Evolutionary conservation across 345 rosid genomes (phyloP).

Genomic region (Acer campestre): DNA sequence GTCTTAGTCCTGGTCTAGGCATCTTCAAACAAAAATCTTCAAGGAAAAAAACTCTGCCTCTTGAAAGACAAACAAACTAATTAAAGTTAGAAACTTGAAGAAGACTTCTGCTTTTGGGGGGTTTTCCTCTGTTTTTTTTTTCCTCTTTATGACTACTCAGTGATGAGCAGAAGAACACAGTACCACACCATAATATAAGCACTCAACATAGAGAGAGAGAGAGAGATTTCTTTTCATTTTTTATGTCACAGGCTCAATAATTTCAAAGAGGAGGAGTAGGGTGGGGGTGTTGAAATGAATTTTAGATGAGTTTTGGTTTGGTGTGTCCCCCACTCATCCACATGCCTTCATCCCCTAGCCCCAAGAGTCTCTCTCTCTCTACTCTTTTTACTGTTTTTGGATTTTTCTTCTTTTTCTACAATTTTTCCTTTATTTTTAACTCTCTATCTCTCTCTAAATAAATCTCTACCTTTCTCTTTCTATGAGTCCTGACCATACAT

Average conservation of each 20-base stretch:
- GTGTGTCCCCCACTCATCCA: conserved; percentile 73
- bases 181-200: conserved; percentile 12
- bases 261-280: conserved; percentile 22
- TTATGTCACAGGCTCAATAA: conserved; percentile 43
- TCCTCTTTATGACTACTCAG: conserved; percentile 10
- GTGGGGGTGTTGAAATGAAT: background rate
- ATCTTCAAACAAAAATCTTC: conserved; percentile 33
- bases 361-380: conserved; percentile 44
- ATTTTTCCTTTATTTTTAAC: background rate
- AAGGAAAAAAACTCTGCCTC: conserved; percentile 17
- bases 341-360: conserved; percentile 64
- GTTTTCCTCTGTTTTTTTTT: background rate
- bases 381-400: conserved; percentile 7
- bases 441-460: background rate
- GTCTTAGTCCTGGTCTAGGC: conserved; percentile 79
- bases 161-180: conserved; percentile 15
- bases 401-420: background rate
- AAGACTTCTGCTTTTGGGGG: conserved; percentile 27
- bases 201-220: conserved; percentile 1
- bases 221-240: conserved; percentile 15
- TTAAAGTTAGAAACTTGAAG: conserved; percentile 1
- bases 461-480: no score
- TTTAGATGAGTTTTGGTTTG: conserved; percentile 25
- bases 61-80: conserved; percentile 18
- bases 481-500: conserved; percentile 15